Base-by-base conservation (phyloP, 192 early-diverging fungal genomes). In the Geosiphon pyriformis region DNA sequence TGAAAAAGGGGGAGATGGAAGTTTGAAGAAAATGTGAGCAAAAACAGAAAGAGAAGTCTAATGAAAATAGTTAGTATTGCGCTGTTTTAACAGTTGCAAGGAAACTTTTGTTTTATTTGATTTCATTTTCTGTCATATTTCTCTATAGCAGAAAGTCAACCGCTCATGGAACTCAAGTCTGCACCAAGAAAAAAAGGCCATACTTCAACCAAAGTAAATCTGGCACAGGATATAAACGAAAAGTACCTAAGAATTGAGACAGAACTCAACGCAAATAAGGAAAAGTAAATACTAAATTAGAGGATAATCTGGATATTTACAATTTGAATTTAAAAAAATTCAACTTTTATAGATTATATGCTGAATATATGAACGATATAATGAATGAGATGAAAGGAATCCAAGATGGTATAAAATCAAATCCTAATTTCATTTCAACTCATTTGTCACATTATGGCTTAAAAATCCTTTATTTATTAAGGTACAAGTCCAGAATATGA, bases 401-500 rank as follows among this genome's bases (percentile, higher is more conserved):
- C 15, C 37, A 42, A 15, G 37, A 42, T 42, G 37, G 37, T 42
- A 42, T 42, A 15, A 42, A 10, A 15, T 10, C 15, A 10, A 42
- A 42, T 10, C 37, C 6, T 42, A 15, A 42, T 42, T 42, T 42
- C 6, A 42, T 15, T 42, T 42, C 15, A 6, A 15, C 37, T 42
- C 15, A 42, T 15, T 42, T 42, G 6, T 15, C 15, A 6, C 15
- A 42, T 42, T 15, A 42, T 10, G 6, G 6, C 15, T 42, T 42
- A 15, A 42, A 15, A 42, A 42, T 42, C 15, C 15, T 25, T 52
- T 64, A 76, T 42, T 70, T 75, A 12, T 12, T 1, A 20, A 71
- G 86, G 86, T 55, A 82, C 81, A 10, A 85, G 90, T 64, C 80
- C 83, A 15, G 78, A 78, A 32, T 90, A 85, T 59, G 58, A 68